Evolutionary conservation across 2,329 filamentous ascomycete genomes (phyloP), one percentile per base, ranked within the genome.

Genomic region (Fusarium xylarioides): DNA sequence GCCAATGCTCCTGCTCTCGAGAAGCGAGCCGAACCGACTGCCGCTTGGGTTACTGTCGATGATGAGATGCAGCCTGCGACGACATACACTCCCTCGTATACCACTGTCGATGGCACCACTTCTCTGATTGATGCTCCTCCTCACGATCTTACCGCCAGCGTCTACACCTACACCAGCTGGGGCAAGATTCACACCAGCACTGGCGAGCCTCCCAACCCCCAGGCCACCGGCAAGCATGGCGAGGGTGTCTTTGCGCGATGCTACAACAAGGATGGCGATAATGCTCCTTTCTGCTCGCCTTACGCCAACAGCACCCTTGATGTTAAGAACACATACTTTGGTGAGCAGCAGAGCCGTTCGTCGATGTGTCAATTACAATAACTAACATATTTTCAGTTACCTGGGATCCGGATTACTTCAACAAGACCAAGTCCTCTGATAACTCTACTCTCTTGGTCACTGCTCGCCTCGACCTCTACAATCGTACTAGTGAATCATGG

Each of bases 391-490:
- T 11, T 30, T 26, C 8, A 90, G 88, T 90, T 60, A 89, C 86
- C 34, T 90, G 88, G 88, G 87, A 90, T 72, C 82, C 87, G 30
- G 80, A 83, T 56, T 86, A 82, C 79, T 89, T 88, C 81, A 81
- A 82, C 74, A 77, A 80, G 53, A 80, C 82, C 62, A 83, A 84
- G 49, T 79, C 82, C 60, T 82, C 83, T 74, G 70, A 66, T 68
- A 82, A 82, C 73, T 58, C 74, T 34, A 80, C 80, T 37, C 68
- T 77, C 61, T 78, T 79, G 32, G 74, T 83, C 59, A 72, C 77
- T 38, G 65, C 82, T 75, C 83, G 84, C 70, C 79, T 85, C 70
- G 83, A 86, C 76, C 79, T 81, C 69, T 81, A 80, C 61, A 83
- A 84, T 76, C 73, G 76, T 47, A 79, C 81, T 12, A 80, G 79